Base-by-base conservation (phyloP, 1,284 basidiomycete species). In the Papiliotrema fonsecae region DNA sequence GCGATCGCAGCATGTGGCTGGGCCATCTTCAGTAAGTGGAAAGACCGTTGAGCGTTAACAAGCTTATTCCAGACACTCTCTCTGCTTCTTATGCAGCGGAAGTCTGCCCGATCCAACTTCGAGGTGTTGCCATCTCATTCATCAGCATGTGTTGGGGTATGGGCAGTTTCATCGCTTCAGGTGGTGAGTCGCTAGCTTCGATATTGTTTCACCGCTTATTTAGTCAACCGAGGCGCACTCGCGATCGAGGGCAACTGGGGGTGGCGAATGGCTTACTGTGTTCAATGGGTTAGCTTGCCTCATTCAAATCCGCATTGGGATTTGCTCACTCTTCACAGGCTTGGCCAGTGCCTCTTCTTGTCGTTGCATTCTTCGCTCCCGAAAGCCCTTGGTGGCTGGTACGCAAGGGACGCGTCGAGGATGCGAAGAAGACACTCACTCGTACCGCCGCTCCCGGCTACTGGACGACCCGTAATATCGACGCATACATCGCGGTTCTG, bases 81-180 rank as follows among this genome's bases (percentile, higher is more conserved):
- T 74, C 75, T 6, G 70, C 70, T 26, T 68, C 75, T 0, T 78
- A 76, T 55, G 75, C 76, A 19, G 72, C 73, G 22, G 77, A 78
- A 43, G 67, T 78, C 32, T 74, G 72, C 43, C 77, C 77, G 4
- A 74, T 76, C 32, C 62, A 64, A 16, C 69, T 78, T 6, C 76
- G 77, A 21, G 72, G 67, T n/a, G 65, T 71, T 58, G 62, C 76
- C 16, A 74, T 76, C 27, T 69, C 70, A 36, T 77, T 73, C 61
- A 72, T 77, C 60, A 73, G 73, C 56, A 61, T 75, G 42, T 75
- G 74, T 60, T 77, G 75, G 76, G 77, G 69, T 27, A 56, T 61
- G 24, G 71, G 71, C 31, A 58, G 61, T 16, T 58, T 72, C 41
- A 54, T 78, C 47, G 62, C 69, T 21, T 63, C 71, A 1, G 76